Evolutionary conservation across 129 eudicot genomes (phyloP).

Genomic region (Artemisia tridentata): DNA sequence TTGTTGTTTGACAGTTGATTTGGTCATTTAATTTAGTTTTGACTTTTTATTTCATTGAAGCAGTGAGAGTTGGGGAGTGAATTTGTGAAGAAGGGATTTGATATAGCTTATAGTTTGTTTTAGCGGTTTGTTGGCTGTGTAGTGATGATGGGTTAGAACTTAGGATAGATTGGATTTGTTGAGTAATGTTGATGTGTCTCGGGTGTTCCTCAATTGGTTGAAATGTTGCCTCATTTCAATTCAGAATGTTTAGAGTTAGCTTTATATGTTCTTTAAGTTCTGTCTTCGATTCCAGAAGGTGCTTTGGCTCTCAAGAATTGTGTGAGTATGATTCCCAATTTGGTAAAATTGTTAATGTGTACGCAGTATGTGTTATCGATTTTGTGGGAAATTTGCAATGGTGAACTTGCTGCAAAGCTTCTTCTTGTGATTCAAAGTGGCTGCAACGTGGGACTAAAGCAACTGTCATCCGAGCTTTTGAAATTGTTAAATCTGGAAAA

Average conservation of each 20-base stretch:
- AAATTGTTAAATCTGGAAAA: no score
- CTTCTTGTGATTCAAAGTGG: conserved; percentile 55
- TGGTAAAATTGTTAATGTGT: conserved; percentile 46
- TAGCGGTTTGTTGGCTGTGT: no score
- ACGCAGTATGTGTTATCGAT: conserved; percentile 41
- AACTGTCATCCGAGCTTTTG: conserved; percentile 44
- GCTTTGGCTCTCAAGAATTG: conserved; percentile 41
- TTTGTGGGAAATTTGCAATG: conserved; percentile 45
- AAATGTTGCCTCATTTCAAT: conserved; percentile 37
- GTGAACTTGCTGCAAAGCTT: conserved; percentile 56
- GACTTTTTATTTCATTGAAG: no score
- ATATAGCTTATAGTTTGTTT: no score
- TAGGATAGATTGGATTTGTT: no score
- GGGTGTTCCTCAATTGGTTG: conserved; percentile 44
- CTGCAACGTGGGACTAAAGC: conserved; percentile 46
- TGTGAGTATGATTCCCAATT: conserved; percentile 43
- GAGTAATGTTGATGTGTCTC: no score
- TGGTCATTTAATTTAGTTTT: no score
- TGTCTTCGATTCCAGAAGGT: conserved; percentile 41
- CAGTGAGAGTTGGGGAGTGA: no score
- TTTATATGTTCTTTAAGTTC: conserved; percentile 31
- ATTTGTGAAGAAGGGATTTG: no score
- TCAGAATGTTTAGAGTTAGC: conserved; percentile 45
- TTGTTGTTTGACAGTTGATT: no score
- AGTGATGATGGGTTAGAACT: no score